Evolutionary conservation across 2,329 filamentous ascomycete species (phyloP), one percentile per base, ranked within the genome.

Genomic region (Trichoderma sp.): DNA sequence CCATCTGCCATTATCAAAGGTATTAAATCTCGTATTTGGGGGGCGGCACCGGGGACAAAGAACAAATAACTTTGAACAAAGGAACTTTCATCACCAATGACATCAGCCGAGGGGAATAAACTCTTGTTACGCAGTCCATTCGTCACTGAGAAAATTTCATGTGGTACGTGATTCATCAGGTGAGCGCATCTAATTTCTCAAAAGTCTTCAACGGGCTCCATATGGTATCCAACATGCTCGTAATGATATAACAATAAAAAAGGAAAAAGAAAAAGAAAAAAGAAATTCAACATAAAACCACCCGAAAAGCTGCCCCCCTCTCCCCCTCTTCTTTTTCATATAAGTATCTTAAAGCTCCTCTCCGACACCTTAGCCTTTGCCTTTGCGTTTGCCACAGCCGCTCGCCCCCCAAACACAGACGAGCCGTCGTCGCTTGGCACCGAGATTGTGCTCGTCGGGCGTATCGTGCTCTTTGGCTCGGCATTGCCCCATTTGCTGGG

Each of bases 271-370:
- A 35, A 22, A 29, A 54, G 22, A 27, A 9, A 9, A 42, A 57
- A 37, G 19, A 19, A 29, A 52, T 29, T 8, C 22, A 52, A 42
- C 29, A 19, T 3, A 50, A 59, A n/a, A 4, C 25, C 22, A 58
- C 4, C 29, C 17, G 1, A 22, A 50, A 50, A 50, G 9, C 56
- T n/a, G 15, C 6, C 9, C 13, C 13, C 13, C 10, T 17, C 19
- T 4, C 10, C n/a, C n/a, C 12, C n/a, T n/a, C 19, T 19, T 63
- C 27, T 22, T 7, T 9, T 34, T 59, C 59, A 76, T 39, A 76
- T 67, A 66, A 76, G 75, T 42, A 70, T 73, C 64, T 70, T 72
- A 54, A 72, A 74, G 68, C 74, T 76, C 39, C 72, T 69, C 19
- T 72, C 73, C 2, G 74, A 74, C 13, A 66, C 54, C 35, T 71